Base-by-base conservation (phyloP, 2,329 filamentous ascomycete species). In the Acrocalymma vagum region DNA sequence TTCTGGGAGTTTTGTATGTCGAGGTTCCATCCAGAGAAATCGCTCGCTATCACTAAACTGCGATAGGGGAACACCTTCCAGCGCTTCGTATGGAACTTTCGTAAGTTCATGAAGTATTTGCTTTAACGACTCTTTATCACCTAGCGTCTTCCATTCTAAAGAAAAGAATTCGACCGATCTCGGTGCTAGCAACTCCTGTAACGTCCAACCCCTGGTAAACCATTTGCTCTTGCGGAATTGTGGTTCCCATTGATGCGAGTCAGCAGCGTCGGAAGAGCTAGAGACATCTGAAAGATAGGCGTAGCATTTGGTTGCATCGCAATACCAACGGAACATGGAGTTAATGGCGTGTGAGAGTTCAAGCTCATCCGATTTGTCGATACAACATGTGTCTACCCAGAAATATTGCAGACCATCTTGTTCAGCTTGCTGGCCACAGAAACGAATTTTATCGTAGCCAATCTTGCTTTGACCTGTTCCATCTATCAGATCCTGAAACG, bases 101-200 rank as follows among this genome's bases (percentile, higher is more conserved):
- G 38, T 47, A 3, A 38, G 29, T 2, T 47, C 39, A 9, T 13
- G 14, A 10, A 47, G 30, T 0, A 4, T 17, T 24, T 35, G 33
- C 17, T 30, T 23, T 3, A 43, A 13, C 3, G 25, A 30, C 3
- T 7, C 7, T 21, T 28, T 26, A 14, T 35, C 13, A 10, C 43
- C 29, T 4, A 47, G 26, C 2, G 38, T 26, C n/a, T 16, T 16
- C n/a, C n/a, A n/a, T n/a, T n/a, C n/a, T n/a, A n/a, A n/a, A n/a
- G n/a, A n/a, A n/a, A 32, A 50, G 31, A 53, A 55, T 4, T 6
- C 10, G 6, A 48, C 23, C 3, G 16, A 9, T 14, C 23, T 14
- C 2, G 52, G 44, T 3, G 51, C 54, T 4, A 58, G 26, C 1
- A 58, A 32, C 21, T 53, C 54, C 31, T 55, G 51, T 3, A 53